Conservation (phyloP, 768 basidiomycete genomes). For the Phaeotremella fagi region DNA sequence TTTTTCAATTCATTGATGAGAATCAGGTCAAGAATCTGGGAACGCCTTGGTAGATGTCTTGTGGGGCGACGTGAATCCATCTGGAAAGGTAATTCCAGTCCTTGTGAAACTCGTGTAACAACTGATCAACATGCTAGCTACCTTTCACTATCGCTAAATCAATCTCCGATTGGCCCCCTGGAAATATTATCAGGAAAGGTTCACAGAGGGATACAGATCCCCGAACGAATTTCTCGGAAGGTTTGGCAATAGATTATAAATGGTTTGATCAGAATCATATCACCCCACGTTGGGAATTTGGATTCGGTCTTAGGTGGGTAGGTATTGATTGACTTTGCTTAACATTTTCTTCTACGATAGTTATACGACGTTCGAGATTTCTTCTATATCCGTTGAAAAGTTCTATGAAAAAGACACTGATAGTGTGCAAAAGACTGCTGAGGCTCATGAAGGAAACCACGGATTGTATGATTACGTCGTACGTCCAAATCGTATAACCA, state of each 20-base stretch:
- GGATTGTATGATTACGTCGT: conserved; percentile 46
- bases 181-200: conserved; percentile 34
- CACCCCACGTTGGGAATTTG: conserved; percentile 47
- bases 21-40: conserved; percentile 40
- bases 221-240: conserved; percentile 41
- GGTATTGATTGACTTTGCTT: not conserved
- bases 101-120: not conserved
- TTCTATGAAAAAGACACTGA: conserved; percentile 25
- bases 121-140: conserved; percentile 9
- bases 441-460: conserved; percentile 35
- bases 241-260: conserved; percentile 45
- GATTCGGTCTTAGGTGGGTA: conserved; percentile 44
- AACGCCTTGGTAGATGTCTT: conserved; percentile 45
- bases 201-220: conserved; percentile 19
- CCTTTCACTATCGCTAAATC: conserved; percentile 47
- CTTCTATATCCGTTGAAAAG: conserved; percentile 27
- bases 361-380: conserved; percentile 43
- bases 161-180: conserved; percentile 39
- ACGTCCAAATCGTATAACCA: conserved; percentile 7
- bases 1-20: not conserved
- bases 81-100: conserved; percentile 28
- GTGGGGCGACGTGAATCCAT: conserved; percentile 43
- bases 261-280: conserved; percentile 47
- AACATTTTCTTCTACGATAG: conserved; percentile 12
- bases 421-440: conserved; percentile 46